Evolutionary conservation across 352 stramenopile genomes (phyloP), one percentile per base, ranked within the genome.

Genomic region (Elongisporangium senticosum): DNA sequence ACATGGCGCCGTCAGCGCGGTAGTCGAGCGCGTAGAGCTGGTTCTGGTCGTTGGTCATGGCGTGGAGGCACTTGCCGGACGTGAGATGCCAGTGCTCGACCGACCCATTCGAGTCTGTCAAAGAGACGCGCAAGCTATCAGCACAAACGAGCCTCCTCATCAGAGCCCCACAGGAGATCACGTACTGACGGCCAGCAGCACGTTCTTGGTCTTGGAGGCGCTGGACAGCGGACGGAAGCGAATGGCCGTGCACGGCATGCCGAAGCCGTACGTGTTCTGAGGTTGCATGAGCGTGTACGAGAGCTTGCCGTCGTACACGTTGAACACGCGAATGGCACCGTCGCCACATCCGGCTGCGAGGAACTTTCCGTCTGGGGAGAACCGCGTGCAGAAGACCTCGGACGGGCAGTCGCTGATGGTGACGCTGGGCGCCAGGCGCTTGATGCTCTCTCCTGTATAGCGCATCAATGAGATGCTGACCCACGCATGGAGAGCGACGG

Each of bases 81-180:
- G 91, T 97, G 56, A 97, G 90, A 67, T 98, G 91, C 90, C 90
- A 98, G 64, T 97, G 89, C 59, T 96, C 83, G 28, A 97, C 85
- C 15, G 79, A 91, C 19, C 90, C 89, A 53, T 93, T 91, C 26
- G 83, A 90, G 67, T 95, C 86, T 89, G 55, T 49, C 64, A n/a
- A 57, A 21, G n/a, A 49, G 11, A 52, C 15, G 28, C 55, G 19
- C 23, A 17, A 39, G 37, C 33, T 50, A 7, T 65, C 13, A 62
- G 24, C 20, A 15, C 59, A 56, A 67, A 21, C 56, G 28, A 15
- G 17, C 37, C 28, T 5, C 8, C 22, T 15, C 55, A 15, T 21
- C 28, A 40, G 22, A 55, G 24, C 20, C 24, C 6, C 23, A 1
- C n/a, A 51, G 21, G 17, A 5, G 10, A 0, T 1, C 17, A 88